Conservation (phyloP, 2,329 filamentous ascomycete genomes). For the Teratosphaeriaceae sp. region DNA sequence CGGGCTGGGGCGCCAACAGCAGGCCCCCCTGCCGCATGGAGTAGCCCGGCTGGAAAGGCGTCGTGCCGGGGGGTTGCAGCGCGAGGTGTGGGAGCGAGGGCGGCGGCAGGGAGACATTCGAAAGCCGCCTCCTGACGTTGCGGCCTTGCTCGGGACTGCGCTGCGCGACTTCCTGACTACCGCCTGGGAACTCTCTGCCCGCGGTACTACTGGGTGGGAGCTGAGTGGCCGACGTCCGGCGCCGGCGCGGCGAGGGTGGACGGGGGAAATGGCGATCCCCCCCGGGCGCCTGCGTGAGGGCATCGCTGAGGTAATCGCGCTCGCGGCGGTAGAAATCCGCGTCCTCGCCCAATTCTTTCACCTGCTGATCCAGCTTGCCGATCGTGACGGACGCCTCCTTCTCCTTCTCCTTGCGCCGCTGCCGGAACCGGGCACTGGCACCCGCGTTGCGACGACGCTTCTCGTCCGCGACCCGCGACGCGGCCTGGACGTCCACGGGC, state of each 20-base stretch:
- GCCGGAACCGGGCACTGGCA: constrained; percentile 74
- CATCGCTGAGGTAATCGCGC: constrained; percentile 62
- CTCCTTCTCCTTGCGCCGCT: constrained; percentile 76
- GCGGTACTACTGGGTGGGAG: constrained; percentile 6
- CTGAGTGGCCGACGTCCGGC: constrained; percentile 15
- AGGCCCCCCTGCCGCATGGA: constrained; percentile 15
- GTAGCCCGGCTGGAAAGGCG: constrained; percentile 12
- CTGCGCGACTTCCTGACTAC: constrained; percentile 15
- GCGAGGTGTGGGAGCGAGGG: constrained; percentile 12
- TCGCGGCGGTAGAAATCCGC: constrained; percentile 68
- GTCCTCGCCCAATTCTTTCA: constrained; percentile 61
- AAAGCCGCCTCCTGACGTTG: constrained; percentile 23
- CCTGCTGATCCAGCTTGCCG: constrained; percentile 60
- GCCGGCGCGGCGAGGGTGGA: constrained; percentile 36
- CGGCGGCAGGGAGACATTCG: constrained; percentile 19
- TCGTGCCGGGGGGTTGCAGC: constrained; percentile 4
- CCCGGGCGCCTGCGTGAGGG: constrained; percentile 55
- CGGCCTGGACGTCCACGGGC: constrained; percentile 72
- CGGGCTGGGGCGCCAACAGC: constrained; percentile 16
- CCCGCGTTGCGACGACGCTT: constrained; percentile 80
- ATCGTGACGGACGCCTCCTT: constrained; percentile 64
- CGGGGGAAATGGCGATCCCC: constrained; percentile 40
- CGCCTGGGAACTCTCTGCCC: constrained; percentile 15
- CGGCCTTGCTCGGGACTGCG: constrained; percentile 23
- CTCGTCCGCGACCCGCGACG: constrained; percentile 75